phyloP scores from a whole-genome alignment of 495 filamentous ascomycete genomes.

The Sabuloglossum arenarium region DNA sequence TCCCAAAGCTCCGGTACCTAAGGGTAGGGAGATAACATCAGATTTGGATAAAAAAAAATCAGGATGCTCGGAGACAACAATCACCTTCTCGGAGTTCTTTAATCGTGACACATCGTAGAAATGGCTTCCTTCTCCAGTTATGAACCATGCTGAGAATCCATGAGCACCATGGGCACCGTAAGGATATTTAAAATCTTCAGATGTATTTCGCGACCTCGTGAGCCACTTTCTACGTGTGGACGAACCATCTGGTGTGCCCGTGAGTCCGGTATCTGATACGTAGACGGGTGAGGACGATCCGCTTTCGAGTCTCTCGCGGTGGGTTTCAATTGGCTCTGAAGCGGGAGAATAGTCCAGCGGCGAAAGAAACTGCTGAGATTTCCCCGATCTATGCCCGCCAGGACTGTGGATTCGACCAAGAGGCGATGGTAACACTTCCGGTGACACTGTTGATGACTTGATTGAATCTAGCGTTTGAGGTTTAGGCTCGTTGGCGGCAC shows the following conservation, averaged over 20 bases:
- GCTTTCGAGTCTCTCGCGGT: not conserved
- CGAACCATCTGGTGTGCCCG: not conserved
- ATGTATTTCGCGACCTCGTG: not conserved
- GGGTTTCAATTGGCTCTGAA: not conserved
- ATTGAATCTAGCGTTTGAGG: not conserved
- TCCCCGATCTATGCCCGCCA: not conserved
- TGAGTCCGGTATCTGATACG: not conserved
- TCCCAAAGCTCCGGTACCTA: constrained; percentile 82
- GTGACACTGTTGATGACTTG: not conserved
- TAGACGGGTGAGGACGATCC: not conserved
- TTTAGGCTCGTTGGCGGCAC: not conserved
- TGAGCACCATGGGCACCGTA: too few species aligned
- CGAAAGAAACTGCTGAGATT: not conserved
- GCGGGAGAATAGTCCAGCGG: not conserved
- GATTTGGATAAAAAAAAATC: not conserved
- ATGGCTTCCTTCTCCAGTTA: not conserved
- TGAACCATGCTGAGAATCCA: not conserved
- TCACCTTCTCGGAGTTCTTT: not conserved
- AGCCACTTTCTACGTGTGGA: not conserved
- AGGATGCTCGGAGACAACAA: too few species aligned
- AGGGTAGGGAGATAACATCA: not conserved
- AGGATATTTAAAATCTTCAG: not conserved
- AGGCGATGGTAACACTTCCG: not conserved
- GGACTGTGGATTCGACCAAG: not conserved
- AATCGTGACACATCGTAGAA: constrained; percentile 1